Evolutionary conservation across 2,329 filamentous ascomycete species (phyloP), one percentile per base, ranked within the genome.

Genomic region (Leptoxyphium fumago): DNA sequence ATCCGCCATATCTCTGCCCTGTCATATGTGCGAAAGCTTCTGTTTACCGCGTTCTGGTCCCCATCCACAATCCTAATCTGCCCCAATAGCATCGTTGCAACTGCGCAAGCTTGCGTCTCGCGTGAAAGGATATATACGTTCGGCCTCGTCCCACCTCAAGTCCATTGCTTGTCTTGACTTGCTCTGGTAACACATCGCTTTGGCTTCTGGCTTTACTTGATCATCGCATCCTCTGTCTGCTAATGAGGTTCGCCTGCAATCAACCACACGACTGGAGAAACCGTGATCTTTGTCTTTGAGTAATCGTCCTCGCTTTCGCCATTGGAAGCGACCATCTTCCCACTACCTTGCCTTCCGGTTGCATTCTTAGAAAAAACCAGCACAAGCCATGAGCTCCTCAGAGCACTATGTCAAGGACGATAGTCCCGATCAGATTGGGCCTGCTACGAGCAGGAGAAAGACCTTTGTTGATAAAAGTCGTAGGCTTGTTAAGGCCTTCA

Each of bases 361-460:
- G 34, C 30, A 11, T 13, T 9, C 32, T 36, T 9, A 5, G 9
- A 13, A 9, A 36, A 5, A 36, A 36, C 32, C 32, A 5, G 18
- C 10, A 14, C 21, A n/a, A n/a, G 30, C 14, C 30, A 48, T 44
- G 42, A 9, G 29, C 28, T 32, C 32, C 9, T 29, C 32, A 21
- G 30, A 29, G 26, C 26, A 39, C 44, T 42, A 44, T 41, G 53
- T 58, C 40, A 66, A 66, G 53, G 62, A 64, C 43, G 62, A 65
- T 43, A 49, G 58, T 41, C 65, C 66, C 21, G 67, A 72, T 55
- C 61, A 55, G 41, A 72, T 72, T 49, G 63, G 62, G 10, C 65
- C 67, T 6, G 62, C 67, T 42, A 58, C 56, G 7, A 51, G 52
- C 13, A 64, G 60, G 1, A 67, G 64, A 53, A 60, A 61, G 39